These are phyloP conservation scores for Helenozyma baotianmanensis DNA, from an alignment of 805 yeast genomes.

Conservation along the genomic window DNA sequence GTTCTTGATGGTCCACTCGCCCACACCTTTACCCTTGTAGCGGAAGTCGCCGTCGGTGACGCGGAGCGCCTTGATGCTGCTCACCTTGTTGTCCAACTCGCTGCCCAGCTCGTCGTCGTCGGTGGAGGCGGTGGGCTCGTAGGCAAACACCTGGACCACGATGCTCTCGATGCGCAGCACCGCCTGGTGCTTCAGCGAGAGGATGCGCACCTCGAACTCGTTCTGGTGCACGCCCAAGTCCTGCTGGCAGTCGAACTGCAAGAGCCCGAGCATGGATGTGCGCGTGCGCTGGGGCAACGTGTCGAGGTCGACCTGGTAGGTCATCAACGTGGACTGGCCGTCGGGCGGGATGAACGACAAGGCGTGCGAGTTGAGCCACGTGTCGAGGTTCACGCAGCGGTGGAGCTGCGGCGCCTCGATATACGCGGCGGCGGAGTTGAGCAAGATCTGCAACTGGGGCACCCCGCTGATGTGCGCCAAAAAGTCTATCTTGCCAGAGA, in stretches of 20 bases:
- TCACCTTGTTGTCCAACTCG: constrained; percentile 11
- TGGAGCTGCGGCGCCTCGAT: constrained; percentile 66
- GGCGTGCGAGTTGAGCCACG: constrained; percentile 48
- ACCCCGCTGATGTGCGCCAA: constrained; percentile 70
- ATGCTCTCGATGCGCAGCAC: constrained; percentile 32
- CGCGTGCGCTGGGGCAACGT: constrained; percentile 17
- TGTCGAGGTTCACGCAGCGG: constrained; percentile 53
- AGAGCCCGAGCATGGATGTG: constrained; percentile 42
- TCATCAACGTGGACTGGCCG: constrained; percentile 60
- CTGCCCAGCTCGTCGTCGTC: constrained; percentile 3
- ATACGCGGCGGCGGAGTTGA: constrained; percentile 44
- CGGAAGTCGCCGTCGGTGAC: constrained; percentile 76
- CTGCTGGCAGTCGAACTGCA: constrained; percentile 48
- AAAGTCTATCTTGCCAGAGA: constrained; percentile 61
- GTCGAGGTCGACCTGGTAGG: constrained; percentile 56
- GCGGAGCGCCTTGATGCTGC: constrained; percentile 52
- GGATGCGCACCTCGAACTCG: constrained; percentile 61
- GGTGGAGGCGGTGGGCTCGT: constrained; percentile 8
- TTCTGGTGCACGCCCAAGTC: constrained; percentile 49
- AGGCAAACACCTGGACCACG: constrained; percentile 22
- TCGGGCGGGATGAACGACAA: constrained; percentile 85
- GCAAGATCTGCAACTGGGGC: constrained; percentile 61
- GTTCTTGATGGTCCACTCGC: constrained; percentile 63
- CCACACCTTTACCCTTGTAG: constrained; percentile 45
- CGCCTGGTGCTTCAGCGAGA: constrained; percentile 31